phyloP scores from a whole-genome alignment of 192 early-diverging fungal species.

The Coemansia sp. region DNA sequence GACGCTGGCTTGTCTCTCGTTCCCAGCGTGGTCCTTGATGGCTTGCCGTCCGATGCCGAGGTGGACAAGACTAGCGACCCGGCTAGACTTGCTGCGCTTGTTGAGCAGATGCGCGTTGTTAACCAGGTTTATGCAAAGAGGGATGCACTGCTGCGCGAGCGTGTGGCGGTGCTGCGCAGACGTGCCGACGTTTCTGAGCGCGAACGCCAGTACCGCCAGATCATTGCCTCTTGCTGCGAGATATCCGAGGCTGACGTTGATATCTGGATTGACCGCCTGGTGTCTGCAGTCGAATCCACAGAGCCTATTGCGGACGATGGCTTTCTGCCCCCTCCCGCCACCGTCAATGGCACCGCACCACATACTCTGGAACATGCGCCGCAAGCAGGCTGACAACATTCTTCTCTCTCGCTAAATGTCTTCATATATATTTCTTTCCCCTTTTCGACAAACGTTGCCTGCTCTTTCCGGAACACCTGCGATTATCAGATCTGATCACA shows the following conservation, averaged over 20 bases:
- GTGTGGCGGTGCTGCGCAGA: slow-evolving; percentile 56
- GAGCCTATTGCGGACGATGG: slow-evolving; percentile 17
- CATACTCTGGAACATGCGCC: not conserved
- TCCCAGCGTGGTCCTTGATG: slow-evolving; percentile 7
- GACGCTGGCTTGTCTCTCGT: slow-evolving; percentile 16
- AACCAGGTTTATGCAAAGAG: slow-evolving; percentile 49
- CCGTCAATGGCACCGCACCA: not conserved
- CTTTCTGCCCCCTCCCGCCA: not conserved
- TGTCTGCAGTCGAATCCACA: slow-evolving; percentile 69
- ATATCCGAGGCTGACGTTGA: slow-evolving; percentile 77
- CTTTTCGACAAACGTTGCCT: not conserved
- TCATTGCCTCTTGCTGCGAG: slow-evolving; percentile 84
- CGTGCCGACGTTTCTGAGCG: slow-evolving; percentile 58
- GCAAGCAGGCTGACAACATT: not conserved
- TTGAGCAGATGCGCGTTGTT: slow-evolving; percentile 39
- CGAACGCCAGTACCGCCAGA: slow-evolving; percentile 75
- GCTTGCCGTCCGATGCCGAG: not conserved
- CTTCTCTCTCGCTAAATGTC: too few species aligned
- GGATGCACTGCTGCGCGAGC: slow-evolving; percentile 55
- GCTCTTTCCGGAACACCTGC: not conserved
- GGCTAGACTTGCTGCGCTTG: slow-evolving; percentile 20
- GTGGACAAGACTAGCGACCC: slow-evolving; percentile 26
- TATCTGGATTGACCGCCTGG: slow-evolving; percentile 68
- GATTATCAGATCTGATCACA: slow-evolving; percentile 6
- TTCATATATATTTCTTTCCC: not conserved